Conservation (phyloP, 1,139 yeast species). For the Lipomyces yarrowii region DNA sequence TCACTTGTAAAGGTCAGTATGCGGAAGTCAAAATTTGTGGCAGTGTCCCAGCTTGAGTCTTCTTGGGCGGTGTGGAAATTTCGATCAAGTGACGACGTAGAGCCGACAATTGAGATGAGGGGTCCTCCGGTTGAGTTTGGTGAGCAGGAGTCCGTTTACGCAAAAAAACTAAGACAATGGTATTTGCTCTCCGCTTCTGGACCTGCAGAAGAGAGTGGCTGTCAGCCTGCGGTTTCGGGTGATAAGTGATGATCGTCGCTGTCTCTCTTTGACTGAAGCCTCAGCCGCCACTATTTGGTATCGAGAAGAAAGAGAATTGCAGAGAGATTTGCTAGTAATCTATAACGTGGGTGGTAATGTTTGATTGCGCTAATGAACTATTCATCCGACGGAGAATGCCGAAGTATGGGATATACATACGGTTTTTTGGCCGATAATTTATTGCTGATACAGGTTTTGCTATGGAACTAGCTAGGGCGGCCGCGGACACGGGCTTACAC, state of each 20-base stretch:
- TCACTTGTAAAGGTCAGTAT: constrained; percentile 4
- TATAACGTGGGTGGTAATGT: not conserved
- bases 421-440: not conserved
- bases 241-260: not conserved
- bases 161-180: constrained; percentile 12
- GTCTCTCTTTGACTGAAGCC: not conserved
- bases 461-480: not conserved
- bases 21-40: constrained; percentile 6
- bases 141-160: constrained; percentile 13
- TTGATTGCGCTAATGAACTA: not conserved
- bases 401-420: not conserved
- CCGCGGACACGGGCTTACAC: not conserved
- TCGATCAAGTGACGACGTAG: not conserved
- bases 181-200: not conserved
- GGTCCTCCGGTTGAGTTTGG: constrained; percentile 29
- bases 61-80: constrained; percentile 24
- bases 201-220: not conserved
- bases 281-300: too few relatives aligned
- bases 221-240: not conserved
- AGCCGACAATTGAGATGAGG: constrained; percentile 3
- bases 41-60: constrained; percentile 13
- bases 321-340: not conserved
- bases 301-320: too few relatives aligned
- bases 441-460: not conserved
- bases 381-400: not conserved